Percentiles rank a stretch among this genome's conserved stretches.
phyloP scores from a whole-genome alignment of 257 asterid species.

The Nicotiana obtusifolia region DNA sequence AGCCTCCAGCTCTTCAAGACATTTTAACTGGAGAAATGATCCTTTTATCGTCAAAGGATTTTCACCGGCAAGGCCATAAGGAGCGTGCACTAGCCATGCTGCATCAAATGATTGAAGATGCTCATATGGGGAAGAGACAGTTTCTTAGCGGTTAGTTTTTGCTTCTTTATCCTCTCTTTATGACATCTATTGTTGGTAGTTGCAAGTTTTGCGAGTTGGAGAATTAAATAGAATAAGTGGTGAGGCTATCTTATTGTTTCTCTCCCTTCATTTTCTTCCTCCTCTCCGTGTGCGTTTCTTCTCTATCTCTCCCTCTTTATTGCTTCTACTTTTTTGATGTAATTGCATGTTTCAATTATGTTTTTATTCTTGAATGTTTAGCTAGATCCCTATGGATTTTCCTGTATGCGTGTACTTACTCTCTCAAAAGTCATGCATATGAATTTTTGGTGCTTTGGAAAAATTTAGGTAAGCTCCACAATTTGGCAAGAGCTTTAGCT shows the following conservation, averaged over 20 bases:
- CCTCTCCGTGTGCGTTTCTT: neutral
- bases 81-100: constrained; percentile 95
- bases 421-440: neutral
- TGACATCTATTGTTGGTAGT: neutral
- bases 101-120: constrained; percentile 99
- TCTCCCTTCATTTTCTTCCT: neutral
- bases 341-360: neutral
- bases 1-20: constrained; percentile 72
- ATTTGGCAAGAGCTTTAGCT: constrained; percentile 93
- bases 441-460: neutral
- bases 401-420: neutral
- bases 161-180: neutral
- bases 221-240: neutral
- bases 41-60: constrained; percentile 54
- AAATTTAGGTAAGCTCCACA: constrained; percentile 83
- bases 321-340: neutral
- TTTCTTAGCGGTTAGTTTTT: constrained; percentile 75
- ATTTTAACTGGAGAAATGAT: constrained; percentile 73
- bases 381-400: neutral
- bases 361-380: neutral
- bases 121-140: constrained; percentile 93
- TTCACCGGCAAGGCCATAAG: constrained; percentile 70
- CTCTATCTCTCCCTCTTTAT: neutral
- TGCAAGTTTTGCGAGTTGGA: neutral
- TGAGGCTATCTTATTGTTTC: constrained; percentile 2